Conservation (phyloP, 2,329 filamentous ascomycete species). For the Ciborinia camelliae region DNA sequence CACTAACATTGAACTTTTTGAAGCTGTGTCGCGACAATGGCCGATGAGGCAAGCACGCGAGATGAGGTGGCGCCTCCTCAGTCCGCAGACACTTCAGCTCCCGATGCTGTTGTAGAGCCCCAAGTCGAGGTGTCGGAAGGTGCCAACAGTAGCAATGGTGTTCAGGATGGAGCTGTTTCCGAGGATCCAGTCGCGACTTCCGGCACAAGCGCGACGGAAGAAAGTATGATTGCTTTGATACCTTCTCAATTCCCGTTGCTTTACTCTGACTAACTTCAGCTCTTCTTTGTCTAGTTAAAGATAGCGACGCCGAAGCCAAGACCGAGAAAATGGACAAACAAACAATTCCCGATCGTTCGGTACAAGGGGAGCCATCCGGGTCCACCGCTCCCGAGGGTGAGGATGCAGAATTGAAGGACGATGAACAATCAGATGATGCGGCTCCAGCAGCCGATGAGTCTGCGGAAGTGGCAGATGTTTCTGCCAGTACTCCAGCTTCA, state of each 20-base stretch:
- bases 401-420: constrained; percentile 38
- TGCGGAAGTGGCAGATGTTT: constrained; percentile 35
- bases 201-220: constrained; percentile 24
- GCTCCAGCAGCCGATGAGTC: constrained; percentile 31
- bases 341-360: constrained; percentile 20
- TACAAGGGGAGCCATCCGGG: constrained; percentile 24
- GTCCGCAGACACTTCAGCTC: constrained; percentile 23
- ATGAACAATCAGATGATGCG: constrained; percentile 35
- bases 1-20: constrained; percentile 15
- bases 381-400: constrained; percentile 26
- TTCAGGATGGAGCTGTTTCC: constrained; percentile 21
- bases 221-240: constrained; percentile 26
- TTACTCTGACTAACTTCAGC: constrained; percentile 26
- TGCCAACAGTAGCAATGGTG: constrained; percentile 26
- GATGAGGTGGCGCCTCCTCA: constrained; percentile 23
- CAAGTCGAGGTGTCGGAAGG: constrained; percentile 25
- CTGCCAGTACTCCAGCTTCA: constrained; percentile 42
- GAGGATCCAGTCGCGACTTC: constrained; percentile 31
- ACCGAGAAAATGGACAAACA: constrained; percentile 28
- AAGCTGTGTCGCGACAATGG: constrained; percentile 32
- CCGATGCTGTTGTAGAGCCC: constrained; percentile 20
- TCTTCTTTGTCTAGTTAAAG: constrained; percentile 26
- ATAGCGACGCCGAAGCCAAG: constrained; percentile 16
- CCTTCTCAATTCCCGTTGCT: constrained; percentile 17
- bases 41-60: constrained; percentile 31